A percentile compares a stretch with the other conserved stretches of the same genome.
Conservation (phyloP, 192 early-diverging fungal species). For the Physocladia obscura region DNA sequence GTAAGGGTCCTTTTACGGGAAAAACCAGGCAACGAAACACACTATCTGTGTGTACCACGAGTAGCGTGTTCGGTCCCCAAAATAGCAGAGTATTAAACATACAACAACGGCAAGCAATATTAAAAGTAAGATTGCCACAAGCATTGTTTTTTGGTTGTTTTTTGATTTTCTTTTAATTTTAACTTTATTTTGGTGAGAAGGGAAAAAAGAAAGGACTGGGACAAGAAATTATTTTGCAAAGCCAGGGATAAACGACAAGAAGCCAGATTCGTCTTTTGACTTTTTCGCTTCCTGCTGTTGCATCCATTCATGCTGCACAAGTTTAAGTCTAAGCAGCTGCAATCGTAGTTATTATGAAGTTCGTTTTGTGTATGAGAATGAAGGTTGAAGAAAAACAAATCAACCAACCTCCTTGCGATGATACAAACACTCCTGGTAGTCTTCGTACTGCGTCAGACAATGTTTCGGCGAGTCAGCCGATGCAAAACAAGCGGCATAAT, state of each 20-base stretch:
- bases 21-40: constrained; percentile 78
- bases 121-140: constrained; percentile 34
- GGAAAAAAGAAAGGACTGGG: background rate
- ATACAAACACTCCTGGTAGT: constrained; percentile 96
- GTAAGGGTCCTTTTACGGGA: constrained; percentile 49
- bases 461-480: constrained; percentile 72
- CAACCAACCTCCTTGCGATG: constrained; percentile 86
- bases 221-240: no score
- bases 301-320: constrained; percentile 28
- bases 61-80: constrained; percentile 70
- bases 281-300: constrained; percentile 1
- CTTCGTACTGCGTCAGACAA: constrained; percentile 79
- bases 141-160: background rate
- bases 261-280: background rate
- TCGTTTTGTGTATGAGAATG: no score
- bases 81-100: constrained; percentile 66
- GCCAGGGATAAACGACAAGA: background rate
- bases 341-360: background rate
- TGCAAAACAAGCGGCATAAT: constrained; percentile 92
- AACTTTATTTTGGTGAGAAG: background rate
- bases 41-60: constrained; percentile 83
- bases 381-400: background rate
- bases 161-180: background rate
- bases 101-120: constrained; percentile 56
- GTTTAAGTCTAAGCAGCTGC: constrained; percentile 29